Evolutionary conservation across 2,329 filamentous ascomycete genomes (phyloP).

Genomic region (Hymenoscyphus fructigenus): DNA sequence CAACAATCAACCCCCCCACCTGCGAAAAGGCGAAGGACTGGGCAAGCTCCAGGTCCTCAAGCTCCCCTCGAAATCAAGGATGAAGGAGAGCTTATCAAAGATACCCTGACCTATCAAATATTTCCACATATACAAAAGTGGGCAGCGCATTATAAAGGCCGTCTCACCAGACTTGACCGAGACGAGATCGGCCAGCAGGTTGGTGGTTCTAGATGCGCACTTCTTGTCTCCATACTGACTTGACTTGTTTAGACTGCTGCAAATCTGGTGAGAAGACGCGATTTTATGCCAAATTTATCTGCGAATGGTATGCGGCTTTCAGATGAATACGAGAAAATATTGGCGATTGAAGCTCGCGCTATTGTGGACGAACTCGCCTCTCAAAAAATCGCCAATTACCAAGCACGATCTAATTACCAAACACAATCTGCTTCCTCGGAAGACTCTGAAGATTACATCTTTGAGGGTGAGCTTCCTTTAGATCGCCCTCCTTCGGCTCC

Average conservation of each 20-base stretch:
- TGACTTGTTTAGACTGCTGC: conserved; percentile 14
- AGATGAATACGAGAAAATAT: conserved; percentile 6
- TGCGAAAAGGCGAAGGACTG: background rate
- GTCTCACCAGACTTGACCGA: conserved; percentile 13
- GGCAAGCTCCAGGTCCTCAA: background rate
- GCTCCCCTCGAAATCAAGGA: background rate
- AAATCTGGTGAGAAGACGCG: conserved; percentile 7
- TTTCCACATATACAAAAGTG: conserved; percentile 18
- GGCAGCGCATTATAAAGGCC: background rate
- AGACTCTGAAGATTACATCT: background rate
- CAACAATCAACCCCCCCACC: background rate
- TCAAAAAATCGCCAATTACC: background rate
- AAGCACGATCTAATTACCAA: background rate
- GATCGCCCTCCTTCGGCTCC: background rate
- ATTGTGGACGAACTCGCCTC: background rate
- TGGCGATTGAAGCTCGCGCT: conserved; percentile 8
- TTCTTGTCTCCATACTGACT: background rate
- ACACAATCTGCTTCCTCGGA: background rate
- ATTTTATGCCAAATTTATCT: conserved; percentile 14
- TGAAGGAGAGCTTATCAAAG: background rate
- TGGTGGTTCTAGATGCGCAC: background rate
- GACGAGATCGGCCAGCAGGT: conserved; percentile 19
- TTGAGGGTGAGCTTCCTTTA: background rate
- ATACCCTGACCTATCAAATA: conserved; percentile 15
- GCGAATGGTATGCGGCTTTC: conserved; percentile 14